Conservation (phyloP, 495 filamentous ascomycete species). For the Annulohypoxylon nitens region DNA sequence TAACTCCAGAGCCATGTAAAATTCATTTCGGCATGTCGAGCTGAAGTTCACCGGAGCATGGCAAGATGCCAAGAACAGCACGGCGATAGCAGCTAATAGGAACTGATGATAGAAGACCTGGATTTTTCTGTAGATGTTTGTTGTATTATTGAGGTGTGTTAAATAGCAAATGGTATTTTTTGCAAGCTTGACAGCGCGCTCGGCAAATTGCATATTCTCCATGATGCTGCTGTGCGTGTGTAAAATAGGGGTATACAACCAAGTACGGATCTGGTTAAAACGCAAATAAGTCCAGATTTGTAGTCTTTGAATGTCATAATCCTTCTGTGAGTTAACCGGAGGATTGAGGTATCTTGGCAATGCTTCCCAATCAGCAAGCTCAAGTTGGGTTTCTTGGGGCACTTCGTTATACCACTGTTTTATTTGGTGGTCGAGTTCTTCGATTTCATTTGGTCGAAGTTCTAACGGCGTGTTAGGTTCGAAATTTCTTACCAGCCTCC, state of each 20-base stretch:
- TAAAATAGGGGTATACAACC: conserved; percentile 84
- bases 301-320: conserved; percentile 67
- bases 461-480: conserved; percentile 64
- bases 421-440: conserved; percentile 80
- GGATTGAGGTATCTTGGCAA: conserved; percentile 48
- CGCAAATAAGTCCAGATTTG: conserved; percentile 75
- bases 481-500: conserved; percentile 74
- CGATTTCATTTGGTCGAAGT: conserved; percentile 73
- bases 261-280: conserved; percentile 85
- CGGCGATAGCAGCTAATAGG: conserved; percentile 81
- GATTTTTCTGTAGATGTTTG: conserved; percentile 81
- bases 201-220: conserved; percentile 74
- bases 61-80: conserved; percentile 84
- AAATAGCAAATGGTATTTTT: conserved; percentile 84
- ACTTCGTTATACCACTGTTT: conserved; percentile 77
- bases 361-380: conserved; percentile 50
- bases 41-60: conserved; percentile 85
- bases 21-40: conserved; percentile 80
- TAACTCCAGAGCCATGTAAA: conserved; percentile 86
- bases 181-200: conserved; percentile 79
- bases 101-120: conserved; percentile 92
- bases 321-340: conserved; percentile 43
- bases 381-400: conserved; percentile 55
- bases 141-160: conserved; percentile 80
- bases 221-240: conserved; percentile 81